Evolutionary conservation across 129 eudicot species (phyloP).

Genomic region (Daucus carota): DH1_v3.0 NC_030385.2:17579001-17579500

Average conservation of each 20-base stretch:
- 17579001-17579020: constrained; percentile 1
- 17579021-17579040: background rate
- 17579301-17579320: background rate
- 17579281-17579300: background rate
- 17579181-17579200: background rate
- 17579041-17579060: background rate
- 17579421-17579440: background rate
- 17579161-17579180: background rate
- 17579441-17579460: background rate
- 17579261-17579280: background rate
- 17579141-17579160: background rate
- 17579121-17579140: background rate
- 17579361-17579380: background rate
- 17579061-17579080: background rate
- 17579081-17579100: background rate
- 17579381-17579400: background rate
- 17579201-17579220: background rate
- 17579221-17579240: background rate
- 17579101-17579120: background rate
- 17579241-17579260: background rate
- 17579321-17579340: background rate
- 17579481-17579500: background rate
- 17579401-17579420: background rate
- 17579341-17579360: background rate
- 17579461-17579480: background rate